Evolutionary conservation across 495 filamentous ascomycete species (phyloP), one percentile per base, ranked within the genome.

Genomic region (Tetracladium setigerum): DNA sequence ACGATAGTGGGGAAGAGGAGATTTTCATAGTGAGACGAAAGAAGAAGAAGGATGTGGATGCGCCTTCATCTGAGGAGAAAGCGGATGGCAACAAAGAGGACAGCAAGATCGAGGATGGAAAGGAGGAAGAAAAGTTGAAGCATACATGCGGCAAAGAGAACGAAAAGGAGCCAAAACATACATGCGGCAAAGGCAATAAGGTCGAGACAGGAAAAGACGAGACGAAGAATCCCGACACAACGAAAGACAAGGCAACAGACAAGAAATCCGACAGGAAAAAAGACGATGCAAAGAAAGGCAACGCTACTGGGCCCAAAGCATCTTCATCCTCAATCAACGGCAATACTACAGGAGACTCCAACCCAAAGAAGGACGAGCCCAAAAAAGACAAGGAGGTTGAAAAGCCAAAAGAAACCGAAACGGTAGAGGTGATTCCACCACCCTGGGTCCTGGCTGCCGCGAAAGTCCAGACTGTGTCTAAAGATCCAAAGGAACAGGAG

Each of bases 81-180:
- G 30, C 7, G 8, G 46, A 41, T 7, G 17, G 42, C 2, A 30
- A 38, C 38, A 27, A 41, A 35, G 31, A 45, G 16, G 40, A 44
- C 0, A 24, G 2, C 12, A 38, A 36, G 38, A 27, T 40, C 34
- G 22, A 9, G 12, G 35, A 33, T 1, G 7, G 7, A 27, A 7
- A 27, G 15, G 38, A 43, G 44, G 16, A 54, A 31, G 41, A 46
- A 33, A 24, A 47, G 50, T 7, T 27, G 49, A 41, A 16, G 15
- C 14, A 16, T 24, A 38, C 16, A 38, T 38, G 44, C 6, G 22
- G 42, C 12, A 49, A 41, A 16, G 24, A 52, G 15, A 17, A 44
- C 1, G 27, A 37, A 14, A 15, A 42, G 31, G 40, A 39, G 36
- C 30, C 3, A 7, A 27, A 19, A 0, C 36, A 33, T 12, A 47